Evolutionary conservation across 148 eudicot genomes (phyloP).

Genomic region (Heliamphora exappendiculata): DNA sequence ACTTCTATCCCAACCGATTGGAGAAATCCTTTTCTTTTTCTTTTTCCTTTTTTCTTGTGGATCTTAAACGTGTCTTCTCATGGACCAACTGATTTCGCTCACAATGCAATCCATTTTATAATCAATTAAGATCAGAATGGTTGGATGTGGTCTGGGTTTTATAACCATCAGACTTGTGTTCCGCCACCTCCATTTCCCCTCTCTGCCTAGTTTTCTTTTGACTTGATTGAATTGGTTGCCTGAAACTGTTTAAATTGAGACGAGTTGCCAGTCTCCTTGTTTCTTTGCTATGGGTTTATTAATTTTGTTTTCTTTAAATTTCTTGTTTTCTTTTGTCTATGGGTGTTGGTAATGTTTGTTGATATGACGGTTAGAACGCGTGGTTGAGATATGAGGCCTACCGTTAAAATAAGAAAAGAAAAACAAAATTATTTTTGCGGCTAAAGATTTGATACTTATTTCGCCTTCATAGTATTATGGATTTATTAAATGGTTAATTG

Average conservation of each 20-base stretch:
- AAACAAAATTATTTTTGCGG: neutral
- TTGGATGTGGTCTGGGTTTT: neutral
- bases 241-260: neutral
- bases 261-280: neutral
- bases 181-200: neutral
- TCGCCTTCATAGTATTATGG: neutral
- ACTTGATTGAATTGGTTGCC: neutral
- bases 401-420: neutral
- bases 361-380: neutral
- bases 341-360: neutral
- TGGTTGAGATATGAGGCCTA: neutral
- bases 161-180: neutral
- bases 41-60: too few species aligned
- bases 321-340: neutral
- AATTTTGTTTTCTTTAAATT: constrained; percentile 1
- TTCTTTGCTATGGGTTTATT: neutral
- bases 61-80: neutral
- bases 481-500: neutral
- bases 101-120: neutral
- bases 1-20: neutral
- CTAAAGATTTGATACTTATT: too few species aligned
- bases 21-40: neutral
- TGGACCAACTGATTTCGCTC: neutral
- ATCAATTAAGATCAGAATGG: neutral
- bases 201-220: neutral